Percentiles rank a stretch among this genome's conserved stretches.
These are phyloP conservation scores for Irpex sp. DNA, from an alignment of 1,284 basidiomycete genomes.

Conservation along the genomic window DNA sequence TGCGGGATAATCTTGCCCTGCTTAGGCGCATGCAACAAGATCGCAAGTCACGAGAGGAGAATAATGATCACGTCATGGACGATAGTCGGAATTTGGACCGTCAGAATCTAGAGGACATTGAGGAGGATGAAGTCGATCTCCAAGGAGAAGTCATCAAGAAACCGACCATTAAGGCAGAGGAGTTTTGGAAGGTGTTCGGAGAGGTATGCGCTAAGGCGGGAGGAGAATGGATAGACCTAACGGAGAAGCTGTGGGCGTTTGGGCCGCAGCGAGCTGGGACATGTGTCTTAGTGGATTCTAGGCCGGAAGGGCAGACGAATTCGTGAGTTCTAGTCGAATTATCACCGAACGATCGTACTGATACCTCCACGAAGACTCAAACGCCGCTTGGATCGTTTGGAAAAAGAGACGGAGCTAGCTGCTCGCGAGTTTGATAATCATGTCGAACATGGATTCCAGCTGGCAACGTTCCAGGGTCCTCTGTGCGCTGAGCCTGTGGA, in stretches of 20 bases:
- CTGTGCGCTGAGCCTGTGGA: conserved; percentile 94
- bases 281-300: conserved; percentile 81
- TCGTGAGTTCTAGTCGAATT: conserved; percentile 48
- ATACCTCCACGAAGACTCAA: conserved; percentile 38
- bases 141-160: conserved; percentile 58
- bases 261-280: conserved; percentile 88
- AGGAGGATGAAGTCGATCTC: conserved; percentile 39
- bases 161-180: conserved; percentile 64
- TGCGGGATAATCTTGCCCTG: conserved; percentile 69
- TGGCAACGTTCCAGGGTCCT: conserved; percentile 92
- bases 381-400: conserved; percentile 37
- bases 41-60: conserved; percentile 32
- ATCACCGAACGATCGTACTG: conserved; percentile 7
- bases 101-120: conserved; percentile 20
- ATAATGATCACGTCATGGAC: conserved; percentile 30
- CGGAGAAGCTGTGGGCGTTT: conserved; percentile 84
- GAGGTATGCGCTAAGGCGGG: conserved; percentile 67
- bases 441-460: conserved; percentile 93
- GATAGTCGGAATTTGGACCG: conserved; percentile 21
- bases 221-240: conserved; percentile 77
- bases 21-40: conserved; percentile 55
- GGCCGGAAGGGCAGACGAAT: conserved; percentile 38
- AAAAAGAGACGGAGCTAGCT: conserved; percentile 22
- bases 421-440: conserved; percentile 70
- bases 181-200: conserved; percentile 81